Percentiles rank a stretch among this genome's conserved stretches.
Evolutionary conservation across 2,329 filamentous ascomycete species (phyloP).

Genomic region (Epichloe elymi): DNA sequence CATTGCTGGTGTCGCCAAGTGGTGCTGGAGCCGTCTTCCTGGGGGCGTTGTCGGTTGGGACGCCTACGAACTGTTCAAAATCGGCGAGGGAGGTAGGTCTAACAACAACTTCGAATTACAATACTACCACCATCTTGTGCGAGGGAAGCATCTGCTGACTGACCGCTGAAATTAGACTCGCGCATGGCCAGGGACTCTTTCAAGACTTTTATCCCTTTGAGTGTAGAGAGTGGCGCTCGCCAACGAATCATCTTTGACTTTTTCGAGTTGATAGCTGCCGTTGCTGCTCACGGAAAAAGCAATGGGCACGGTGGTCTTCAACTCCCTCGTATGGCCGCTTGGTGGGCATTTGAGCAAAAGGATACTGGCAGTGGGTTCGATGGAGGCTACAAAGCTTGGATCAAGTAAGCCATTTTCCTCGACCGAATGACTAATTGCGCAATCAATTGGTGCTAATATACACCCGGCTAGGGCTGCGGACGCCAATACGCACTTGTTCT

Average conservation of each 20-base stretch:
- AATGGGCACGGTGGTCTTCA: constrained; percentile 92
- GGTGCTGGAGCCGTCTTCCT: constrained; percentile 91
- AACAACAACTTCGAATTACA: background rate
- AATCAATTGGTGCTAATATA: constrained; percentile 2
- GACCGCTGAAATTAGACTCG: constrained; percentile 50
- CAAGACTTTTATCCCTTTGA: constrained; percentile 89
- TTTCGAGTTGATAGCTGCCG: constrained; percentile 81
- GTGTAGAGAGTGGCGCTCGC: constrained; percentile 74
- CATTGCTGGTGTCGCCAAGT: constrained; percentile 86
- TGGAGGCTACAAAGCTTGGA: constrained; percentile 82
- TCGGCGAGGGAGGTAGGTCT: constrained; percentile 71
- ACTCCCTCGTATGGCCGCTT: constrained; percentile 85
- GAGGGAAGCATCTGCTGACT: constrained; percentile 1
- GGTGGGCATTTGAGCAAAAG: constrained; percentile 94
- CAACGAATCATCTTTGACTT: constrained; percentile 90
- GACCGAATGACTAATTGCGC: background rate
- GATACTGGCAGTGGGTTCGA: constrained; percentile 88
- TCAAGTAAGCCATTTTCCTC: constrained; percentile 31
- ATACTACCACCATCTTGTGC: background rate
- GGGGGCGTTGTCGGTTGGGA: constrained; percentile 95
- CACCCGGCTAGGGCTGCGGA: constrained; percentile 59
- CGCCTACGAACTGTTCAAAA: constrained; percentile 88
- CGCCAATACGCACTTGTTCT: constrained; percentile 93
- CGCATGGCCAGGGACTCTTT: constrained; percentile 86
- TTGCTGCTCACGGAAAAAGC: constrained; percentile 83